These are phyloP conservation scores for Hemisphaericaspora lyxosophila DNA, from an alignment of 1,139 yeast species.

Conservation along the genomic window DNA sequence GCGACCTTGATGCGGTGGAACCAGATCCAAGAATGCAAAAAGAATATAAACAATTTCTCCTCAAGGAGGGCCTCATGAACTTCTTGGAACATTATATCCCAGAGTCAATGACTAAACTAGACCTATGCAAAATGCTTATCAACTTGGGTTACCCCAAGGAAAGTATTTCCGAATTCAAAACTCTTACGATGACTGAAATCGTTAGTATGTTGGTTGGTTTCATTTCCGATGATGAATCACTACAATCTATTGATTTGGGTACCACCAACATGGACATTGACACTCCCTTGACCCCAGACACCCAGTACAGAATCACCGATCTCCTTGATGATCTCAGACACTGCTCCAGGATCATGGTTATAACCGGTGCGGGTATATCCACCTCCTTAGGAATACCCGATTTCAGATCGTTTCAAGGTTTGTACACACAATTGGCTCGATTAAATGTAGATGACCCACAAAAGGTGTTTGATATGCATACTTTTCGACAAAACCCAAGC, in stretches of 20 bases:
- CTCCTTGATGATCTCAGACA: constrained; percentile 8
- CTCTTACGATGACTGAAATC: constrained; percentile 13
- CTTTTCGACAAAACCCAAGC: constrained; percentile 73
- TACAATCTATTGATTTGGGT: neutral
- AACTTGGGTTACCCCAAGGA: constrained; percentile 39
- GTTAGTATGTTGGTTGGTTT: constrained; percentile 18
- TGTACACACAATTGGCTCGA: constrained; percentile 67
- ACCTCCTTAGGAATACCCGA: constrained; percentile 91
- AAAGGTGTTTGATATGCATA: constrained; percentile 78
- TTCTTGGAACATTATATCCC: constrained; percentile 58
- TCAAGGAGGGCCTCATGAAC: constrained; percentile 53
- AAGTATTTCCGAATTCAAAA: constrained; percentile 10
- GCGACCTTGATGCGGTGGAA: constrained; percentile 3
- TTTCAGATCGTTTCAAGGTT: constrained; percentile 84
- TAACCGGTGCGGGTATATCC: constrained; percentile 95
- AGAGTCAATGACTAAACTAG: constrained; percentile 48
- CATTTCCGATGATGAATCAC: constrained; percentile 15
- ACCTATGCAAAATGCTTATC: constrained; percentile 43
- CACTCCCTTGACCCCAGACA: neutral
- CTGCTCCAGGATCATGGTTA: constrained; percentile 55
- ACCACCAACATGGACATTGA: neutral
- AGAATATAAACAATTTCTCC: constrained; percentile 45
- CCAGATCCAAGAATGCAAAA: constrained; percentile 9
- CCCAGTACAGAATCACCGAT: constrained; percentile 5
- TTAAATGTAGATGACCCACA: constrained; percentile 85